Conservation (phyloP, 495 filamentous ascomycete genomes). For the Tuber aestivum region DNA sequence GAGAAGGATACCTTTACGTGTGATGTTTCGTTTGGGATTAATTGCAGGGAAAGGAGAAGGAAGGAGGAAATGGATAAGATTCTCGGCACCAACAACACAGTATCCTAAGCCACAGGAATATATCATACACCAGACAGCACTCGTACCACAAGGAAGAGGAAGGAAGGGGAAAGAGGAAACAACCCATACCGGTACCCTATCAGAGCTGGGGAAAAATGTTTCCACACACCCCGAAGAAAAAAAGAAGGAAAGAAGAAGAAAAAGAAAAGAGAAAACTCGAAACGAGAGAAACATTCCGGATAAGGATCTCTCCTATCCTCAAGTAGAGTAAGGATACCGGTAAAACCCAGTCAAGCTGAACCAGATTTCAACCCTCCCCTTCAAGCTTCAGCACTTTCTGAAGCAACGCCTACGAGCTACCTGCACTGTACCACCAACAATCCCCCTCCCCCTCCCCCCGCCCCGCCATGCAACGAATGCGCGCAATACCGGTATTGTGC, state of each 20-base stretch:
- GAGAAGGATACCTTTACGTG: not conserved
- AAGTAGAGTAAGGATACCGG: not conserved
- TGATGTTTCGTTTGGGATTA: not conserved
- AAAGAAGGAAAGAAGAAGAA: not conserved
- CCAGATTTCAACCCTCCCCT: not conserved
- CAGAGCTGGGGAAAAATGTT: not conserved
- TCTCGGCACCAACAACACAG: not conserved
- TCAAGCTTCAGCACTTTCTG: not conserved
- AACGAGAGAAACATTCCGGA: not conserved
- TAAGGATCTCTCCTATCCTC: not conserved
- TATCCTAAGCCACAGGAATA: not conserved
- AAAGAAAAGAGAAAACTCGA: not conserved
- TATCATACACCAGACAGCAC: too few relatives aligned
- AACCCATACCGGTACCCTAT: not conserved
- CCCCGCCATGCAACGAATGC: not conserved
- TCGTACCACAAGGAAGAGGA: not conserved
- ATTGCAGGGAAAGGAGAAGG: not conserved
- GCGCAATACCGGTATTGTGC: not conserved
- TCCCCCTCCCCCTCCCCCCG: not conserved
- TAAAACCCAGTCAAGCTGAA: not conserved
- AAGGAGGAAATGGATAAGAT: not conserved
- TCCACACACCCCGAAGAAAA: not conserved
- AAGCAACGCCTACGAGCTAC: not conserved
- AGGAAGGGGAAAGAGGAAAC: not conserved
- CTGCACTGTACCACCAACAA: not conserved